Evolutionary conservation across 1,284 basidiomycete species (phyloP), one percentile per base, ranked within the genome.

Genomic region (Phaffia rhodozyma): DNA sequence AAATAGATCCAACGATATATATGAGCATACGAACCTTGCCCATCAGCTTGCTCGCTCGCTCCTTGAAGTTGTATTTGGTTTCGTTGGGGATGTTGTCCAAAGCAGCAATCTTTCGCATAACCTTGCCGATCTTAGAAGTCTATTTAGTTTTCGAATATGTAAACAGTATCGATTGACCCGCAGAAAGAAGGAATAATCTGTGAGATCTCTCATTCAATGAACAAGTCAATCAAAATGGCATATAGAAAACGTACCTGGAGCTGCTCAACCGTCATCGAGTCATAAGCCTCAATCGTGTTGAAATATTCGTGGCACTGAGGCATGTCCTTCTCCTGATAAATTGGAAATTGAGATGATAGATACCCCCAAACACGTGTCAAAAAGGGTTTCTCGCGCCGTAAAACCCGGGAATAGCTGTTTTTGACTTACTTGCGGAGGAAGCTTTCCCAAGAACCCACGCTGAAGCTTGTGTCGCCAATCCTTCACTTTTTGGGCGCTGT

Each of bases 91-190:
- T 84, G 32, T 78, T 78, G 23, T 78, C 68, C 25, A 93, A 80
- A 34, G 84, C 81, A 54, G 87, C 82, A 71, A 97, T 93, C 76
- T 91, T 89, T 72, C 91, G 89, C 89, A 97, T 93, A 60, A 98
- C 93, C 78, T 97, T 97, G 77, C 89, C 91, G 72, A 97, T 96
- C 80, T 97, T 97, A 67, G 93, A 93, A 79, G 85, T 87, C 84
- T 91, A 73, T 58, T 27, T 53, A 2, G 13, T 43, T 11, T 43
- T 16, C n/a, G n/a, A 49, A 50, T 53, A 48, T 2, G 21, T n/a
- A 53, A 21, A 53, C 50, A 34, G 51, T 29, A 32, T 54, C 47
- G 27, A 52, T 53, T 1, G 6, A 13, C 34, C 0, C 49, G 25
- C 62, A 25, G 21, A 1, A 53, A 32, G 32, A 6, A 53, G 50